Conservation (phyloP, 768 basidiomycete species). For the Pholiota microspora region DNA sequence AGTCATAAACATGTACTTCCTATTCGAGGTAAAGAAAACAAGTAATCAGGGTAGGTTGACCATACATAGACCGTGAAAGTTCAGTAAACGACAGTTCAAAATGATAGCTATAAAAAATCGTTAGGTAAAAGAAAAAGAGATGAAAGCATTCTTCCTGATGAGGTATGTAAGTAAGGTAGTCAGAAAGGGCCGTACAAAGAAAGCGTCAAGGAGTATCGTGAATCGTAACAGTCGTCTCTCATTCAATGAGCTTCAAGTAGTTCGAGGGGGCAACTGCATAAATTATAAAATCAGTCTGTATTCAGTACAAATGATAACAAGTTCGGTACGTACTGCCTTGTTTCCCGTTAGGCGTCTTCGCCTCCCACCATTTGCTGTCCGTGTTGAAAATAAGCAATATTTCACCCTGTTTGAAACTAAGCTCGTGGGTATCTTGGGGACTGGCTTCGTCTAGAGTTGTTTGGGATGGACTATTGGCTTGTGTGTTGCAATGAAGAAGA, state of each 20-base stretch:
- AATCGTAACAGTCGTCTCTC: no score
- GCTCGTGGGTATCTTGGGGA: slow-evolving; percentile 79
- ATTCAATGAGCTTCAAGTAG: slow-evolving; percentile 24
- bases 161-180: no score
- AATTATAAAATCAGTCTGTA: background rate
- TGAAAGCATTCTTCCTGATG: no score
- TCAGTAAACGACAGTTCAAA: no score
- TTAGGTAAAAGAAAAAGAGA: no score
- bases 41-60: no score
- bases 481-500: slow-evolving; percentile 3
- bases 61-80: no score
- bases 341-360: slow-evolving; percentile 59
- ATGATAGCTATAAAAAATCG: no score
- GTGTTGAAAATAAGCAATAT: slow-evolving; percentile 79
- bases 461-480: slow-evolving; percentile 8
- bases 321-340: slow-evolving; percentile 56
- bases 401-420: slow-evolving; percentile 85
- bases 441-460: slow-evolving; percentile 28
- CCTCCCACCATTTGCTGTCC: slow-evolving; percentile 86
- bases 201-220: no score
- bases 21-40: no score
- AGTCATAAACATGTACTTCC: no score
- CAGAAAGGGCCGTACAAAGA: no score
- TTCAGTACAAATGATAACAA: slow-evolving; percentile 4
- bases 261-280: slow-evolving; percentile 38